phyloP scores from a whole-genome alignment of 177 flowering plant genomes.

The Vitis hybrid region DNA sequence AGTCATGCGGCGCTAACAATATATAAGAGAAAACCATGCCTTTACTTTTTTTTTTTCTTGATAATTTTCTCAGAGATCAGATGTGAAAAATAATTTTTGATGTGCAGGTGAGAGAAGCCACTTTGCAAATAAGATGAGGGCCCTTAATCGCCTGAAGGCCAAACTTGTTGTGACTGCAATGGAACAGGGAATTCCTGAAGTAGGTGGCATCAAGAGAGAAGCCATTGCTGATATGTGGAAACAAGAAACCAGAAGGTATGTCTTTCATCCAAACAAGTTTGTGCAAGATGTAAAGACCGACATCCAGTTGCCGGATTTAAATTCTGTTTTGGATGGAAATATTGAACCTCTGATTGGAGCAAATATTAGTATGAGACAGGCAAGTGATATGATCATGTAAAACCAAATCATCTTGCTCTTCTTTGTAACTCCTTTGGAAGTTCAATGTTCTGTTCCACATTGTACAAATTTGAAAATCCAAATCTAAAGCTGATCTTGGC shows the following conservation, averaged over 20 bases:
- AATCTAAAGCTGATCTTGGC: no score
- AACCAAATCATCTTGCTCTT: background rate
- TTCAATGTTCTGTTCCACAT: no score
- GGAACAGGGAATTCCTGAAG: constrained; percentile 50
- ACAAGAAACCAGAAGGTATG: constrained; percentile 60
- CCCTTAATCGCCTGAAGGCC: constrained; percentile 77
- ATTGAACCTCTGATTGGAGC: constrained; percentile 77
- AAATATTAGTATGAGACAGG: constrained; percentile 53
- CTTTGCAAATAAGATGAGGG: constrained; percentile 76
- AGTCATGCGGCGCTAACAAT: no score
- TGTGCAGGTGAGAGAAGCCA: constrained; percentile 78
- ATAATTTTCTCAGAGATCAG: no score
- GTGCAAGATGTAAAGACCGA: constrained; percentile 85
- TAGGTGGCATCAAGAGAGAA: constrained; percentile 43
- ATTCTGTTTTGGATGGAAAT: constrained; percentile 75
- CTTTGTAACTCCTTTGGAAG: background rate
- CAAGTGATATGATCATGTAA: constrained; percentile 18
- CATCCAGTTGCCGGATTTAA: constrained; percentile 52
- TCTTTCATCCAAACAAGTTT: constrained; percentile 58
- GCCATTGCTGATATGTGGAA: constrained; percentile 31
- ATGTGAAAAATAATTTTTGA: background rate
- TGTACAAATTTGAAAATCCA: no score
- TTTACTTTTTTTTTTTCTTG: no score
- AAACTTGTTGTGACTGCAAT: constrained; percentile 55
- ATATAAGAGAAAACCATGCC: no score